Evolutionary conservation across 805 yeast species (phyloP).

Genomic region (Kodamaea fukazawae): DNA sequence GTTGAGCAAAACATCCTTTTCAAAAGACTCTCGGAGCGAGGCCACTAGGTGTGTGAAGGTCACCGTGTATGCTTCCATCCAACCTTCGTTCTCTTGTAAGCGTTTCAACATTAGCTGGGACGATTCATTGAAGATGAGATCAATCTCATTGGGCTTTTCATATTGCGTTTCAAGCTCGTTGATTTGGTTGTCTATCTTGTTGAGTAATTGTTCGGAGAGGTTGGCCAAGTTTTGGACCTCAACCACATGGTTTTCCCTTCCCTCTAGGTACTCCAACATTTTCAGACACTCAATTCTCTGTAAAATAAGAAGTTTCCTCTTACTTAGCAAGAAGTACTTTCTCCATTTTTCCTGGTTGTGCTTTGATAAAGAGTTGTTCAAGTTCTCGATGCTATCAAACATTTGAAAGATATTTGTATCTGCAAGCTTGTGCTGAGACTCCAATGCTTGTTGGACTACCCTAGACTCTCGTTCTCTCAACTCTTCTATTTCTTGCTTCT

Average conservation of each 20-base stretch:
- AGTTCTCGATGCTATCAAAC: constrained; percentile 40
- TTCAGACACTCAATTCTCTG: constrained; percentile 39
- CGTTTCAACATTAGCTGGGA: constrained; percentile 44
- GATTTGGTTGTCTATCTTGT: constrained; percentile 45
- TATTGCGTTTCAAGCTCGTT: constrained; percentile 50
- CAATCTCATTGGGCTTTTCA: constrained; percentile 49
- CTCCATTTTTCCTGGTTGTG: constrained; percentile 45
- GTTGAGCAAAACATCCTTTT: constrained; percentile 52
- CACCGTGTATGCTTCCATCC: constrained; percentile 48
- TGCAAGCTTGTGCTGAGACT: background rate
- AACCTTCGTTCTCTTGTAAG: constrained; percentile 52
- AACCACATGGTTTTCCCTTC: background rate
- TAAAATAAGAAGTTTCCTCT: constrained; percentile 43
- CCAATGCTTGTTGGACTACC: constrained; percentile 27
- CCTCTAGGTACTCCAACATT: constrained; percentile 2
- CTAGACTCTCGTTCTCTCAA: constrained; percentile 53
- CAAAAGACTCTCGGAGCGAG: constrained; percentile 46
- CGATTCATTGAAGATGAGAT: constrained; percentile 47
- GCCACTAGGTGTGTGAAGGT: constrained; percentile 41
- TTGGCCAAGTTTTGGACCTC: constrained; percentile 10
- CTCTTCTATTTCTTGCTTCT: constrained; percentile 68
- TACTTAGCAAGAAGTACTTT: constrained; percentile 44
- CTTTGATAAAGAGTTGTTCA: constrained; percentile 40
- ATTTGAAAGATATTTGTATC: constrained; percentile 28
- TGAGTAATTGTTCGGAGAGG: constrained; percentile 31